Base-by-base conservation (phyloP, 2,329 filamentous ascomycete species). In the Monosporascus cannonballus region DNA sequence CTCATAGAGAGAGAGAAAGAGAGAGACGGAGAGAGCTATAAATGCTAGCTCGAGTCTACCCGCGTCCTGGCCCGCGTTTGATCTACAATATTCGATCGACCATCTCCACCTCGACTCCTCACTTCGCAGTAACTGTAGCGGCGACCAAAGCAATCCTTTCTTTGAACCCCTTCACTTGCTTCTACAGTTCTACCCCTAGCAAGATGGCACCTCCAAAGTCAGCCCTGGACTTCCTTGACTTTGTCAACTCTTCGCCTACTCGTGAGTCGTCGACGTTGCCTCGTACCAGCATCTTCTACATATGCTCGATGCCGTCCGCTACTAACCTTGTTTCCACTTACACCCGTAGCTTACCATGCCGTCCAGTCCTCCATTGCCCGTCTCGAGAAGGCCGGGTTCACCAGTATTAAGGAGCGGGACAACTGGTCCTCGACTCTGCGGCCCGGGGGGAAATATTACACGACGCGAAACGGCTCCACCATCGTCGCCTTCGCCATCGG, bases 401-500 rank as follows among this genome's bases (percentile, higher is more conserved):
- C 83, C 64, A 83, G 87, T 63, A 89, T 99, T 73, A 89, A 85
- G 77, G 93, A 97, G 73, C 88, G 89, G 63, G 90, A 96, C 66
- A 85, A 88, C 47, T 97, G 94, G 93, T 81, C 87, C 15, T 84
- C 86, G 1, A 83, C 80, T 46, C 81, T 96, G 56, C 81, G 84
- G 53, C 90, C 91, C 22, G 92, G 93, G 57, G 92, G 93, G 58
- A 96, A 95, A 73, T 97, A 97, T 78, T 96, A 92, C 74, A 83
- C 96, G 65, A 97, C 93, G 47, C 87, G 93, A 59, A 97, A 97
- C 74, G 86, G 83, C 54, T 96, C 91, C 25, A 95, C 93, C 48
- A 89, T 97, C 59, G 84, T 96, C 54, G 92, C 92, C 58, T 97
- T 97, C 72, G 89, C 90, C 56, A 87, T 97, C 64, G 93, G 93